These are phyloP conservation scores for Globisporangium viniferum DNA, from an alignment of 352 stramenopile species.

Conservation along the genomic window DNA sequence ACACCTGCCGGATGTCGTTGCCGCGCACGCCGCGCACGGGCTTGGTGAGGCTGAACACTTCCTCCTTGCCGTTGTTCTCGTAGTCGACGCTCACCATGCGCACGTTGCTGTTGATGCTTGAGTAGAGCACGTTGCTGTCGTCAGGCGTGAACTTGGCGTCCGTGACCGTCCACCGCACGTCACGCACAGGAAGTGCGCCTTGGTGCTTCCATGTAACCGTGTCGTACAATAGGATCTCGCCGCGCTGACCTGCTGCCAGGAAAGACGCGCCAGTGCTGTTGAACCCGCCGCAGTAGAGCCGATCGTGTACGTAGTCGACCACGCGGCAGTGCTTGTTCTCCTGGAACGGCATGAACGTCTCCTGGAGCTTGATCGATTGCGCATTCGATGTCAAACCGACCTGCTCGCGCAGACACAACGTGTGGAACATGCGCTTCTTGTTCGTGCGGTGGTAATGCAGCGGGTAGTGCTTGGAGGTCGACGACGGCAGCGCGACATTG, in stretches of 20 bases:
- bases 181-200: constrained; percentile 49
- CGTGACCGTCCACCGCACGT: constrained; percentile 80
- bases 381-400: constrained; percentile 55
- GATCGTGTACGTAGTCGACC: constrained; percentile 62
- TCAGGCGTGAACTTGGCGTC: constrained; percentile 82
- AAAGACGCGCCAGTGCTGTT: constrained; percentile 68
- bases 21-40: constrained; percentile 27
- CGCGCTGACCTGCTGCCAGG: constrained; percentile 62
- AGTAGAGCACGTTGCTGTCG: constrained; percentile 71
- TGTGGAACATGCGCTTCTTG: constrained; percentile 52
- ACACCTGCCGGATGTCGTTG: constrained; percentile 7
- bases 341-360: constrained; percentile 81
- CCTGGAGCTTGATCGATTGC: constrained; percentile 68
- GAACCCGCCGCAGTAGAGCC: constrained; percentile 81
- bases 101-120: constrained; percentile 80
- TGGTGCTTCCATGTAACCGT: constrained; percentile 62
- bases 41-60: constrained; percentile 43
- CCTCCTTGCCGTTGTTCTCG: constrained; percentile 45
- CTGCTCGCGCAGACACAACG: constrained; percentile 65
- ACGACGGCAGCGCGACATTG: constrained; percentile 10
- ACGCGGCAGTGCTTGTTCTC: constrained; percentile 73
- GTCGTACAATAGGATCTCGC: constrained; percentile 73
- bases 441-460: constrained; percentile 26
- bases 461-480: constrained; percentile 15
- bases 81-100: constrained; percentile 73